These are phyloP conservation scores for Laburnicola sp. DNA, from an alignment of 2,329 filamentous ascomycete species.

Conservation along the genomic window DNA sequence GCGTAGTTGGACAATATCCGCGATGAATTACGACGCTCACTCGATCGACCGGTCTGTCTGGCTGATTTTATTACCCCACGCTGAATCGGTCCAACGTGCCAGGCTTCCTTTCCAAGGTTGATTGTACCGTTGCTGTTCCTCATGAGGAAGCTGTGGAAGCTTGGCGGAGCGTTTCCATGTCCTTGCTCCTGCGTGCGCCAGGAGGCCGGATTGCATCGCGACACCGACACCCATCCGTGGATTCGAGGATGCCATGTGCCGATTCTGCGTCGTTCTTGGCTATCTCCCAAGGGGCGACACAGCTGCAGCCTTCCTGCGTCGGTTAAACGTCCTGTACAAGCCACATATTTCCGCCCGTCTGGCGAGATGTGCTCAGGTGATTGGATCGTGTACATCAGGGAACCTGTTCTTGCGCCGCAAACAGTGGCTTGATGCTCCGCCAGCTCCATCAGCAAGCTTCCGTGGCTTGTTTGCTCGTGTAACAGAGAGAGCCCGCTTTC, in stretches of 20 bases:
- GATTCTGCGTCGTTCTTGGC: slow-evolving; percentile 10
- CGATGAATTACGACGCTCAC: background rate
- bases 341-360: slow-evolving; percentile 5
- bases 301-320: slow-evolving; percentile 6
- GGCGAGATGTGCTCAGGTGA: background rate
- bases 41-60: too few species aligned
- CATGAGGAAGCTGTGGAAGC: slow-evolving; percentile 2
- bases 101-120: too few species aligned
- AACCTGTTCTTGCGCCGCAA: slow-evolving; percentile 5
- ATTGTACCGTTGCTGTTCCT: background rate
- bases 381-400: slow-evolving; percentile 11
- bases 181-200: background rate
- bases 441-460: background rate
- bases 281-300: slow-evolving; percentile 3
- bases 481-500: background rate
- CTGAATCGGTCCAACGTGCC: background rate
- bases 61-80: background rate
- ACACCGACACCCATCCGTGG: background rate
- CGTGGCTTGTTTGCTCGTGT: background rate
- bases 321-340: slow-evolving; percentile 4
- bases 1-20: background rate
- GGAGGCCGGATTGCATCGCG: slow-evolving; percentile 10
- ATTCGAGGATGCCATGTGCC: slow-evolving; percentile 12
- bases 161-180: background rate
- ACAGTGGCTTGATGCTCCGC: background rate